These are phyloP conservation scores for Venturia pyrina DNA, from an alignment of 2,329 filamentous ascomycete genomes.

Conservation along the genomic window DNA sequence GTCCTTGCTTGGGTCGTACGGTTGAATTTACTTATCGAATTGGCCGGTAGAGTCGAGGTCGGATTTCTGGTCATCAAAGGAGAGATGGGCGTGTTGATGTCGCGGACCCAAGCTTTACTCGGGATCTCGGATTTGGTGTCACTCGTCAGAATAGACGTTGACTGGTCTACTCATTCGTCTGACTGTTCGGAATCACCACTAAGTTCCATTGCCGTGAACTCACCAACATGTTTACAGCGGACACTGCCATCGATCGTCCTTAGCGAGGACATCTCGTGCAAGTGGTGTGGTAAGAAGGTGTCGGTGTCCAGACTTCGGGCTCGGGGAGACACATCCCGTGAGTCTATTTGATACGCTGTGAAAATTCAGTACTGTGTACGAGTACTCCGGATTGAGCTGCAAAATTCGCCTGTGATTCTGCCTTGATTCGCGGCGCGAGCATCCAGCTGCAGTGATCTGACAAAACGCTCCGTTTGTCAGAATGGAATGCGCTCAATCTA, in stretches of 20 bases:
- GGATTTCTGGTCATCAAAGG: conserved; percentile 4
- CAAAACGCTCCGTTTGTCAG: too few relatives aligned
- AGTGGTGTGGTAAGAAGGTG: conserved; percentile 44
- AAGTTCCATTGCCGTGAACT: conserved; percentile 49
- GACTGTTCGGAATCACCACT: conserved; percentile 33
- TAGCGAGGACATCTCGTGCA: conserved; percentile 50
- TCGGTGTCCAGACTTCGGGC: conserved; percentile 26
- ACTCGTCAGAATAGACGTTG: conserved; percentile 32
- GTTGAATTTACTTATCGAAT: background rate
- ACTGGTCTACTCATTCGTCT: conserved; percentile 34
- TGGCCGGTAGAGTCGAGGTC: background rate
- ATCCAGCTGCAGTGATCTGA: background rate
- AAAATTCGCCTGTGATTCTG: conserved; percentile 51
- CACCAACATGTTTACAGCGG: conserved; percentile 41
- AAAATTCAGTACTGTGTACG: too few relatives aligned
- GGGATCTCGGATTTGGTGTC: conserved; percentile 35
- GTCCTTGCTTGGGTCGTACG: background rate
- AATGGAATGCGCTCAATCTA: too few relatives aligned
- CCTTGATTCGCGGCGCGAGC: background rate
- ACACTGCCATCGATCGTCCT: conserved; percentile 26
- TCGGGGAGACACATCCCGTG: conserved; percentile 38
- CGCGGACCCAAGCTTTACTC: conserved; percentile 26
- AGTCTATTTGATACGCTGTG: conserved; percentile 41
- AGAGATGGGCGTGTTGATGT: conserved; percentile 14
- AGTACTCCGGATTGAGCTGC: conserved; percentile 64